phyloP scores from a whole-genome alignment of 495 filamentous ascomycete genomes.

The Neurospora sp. region DNA sequence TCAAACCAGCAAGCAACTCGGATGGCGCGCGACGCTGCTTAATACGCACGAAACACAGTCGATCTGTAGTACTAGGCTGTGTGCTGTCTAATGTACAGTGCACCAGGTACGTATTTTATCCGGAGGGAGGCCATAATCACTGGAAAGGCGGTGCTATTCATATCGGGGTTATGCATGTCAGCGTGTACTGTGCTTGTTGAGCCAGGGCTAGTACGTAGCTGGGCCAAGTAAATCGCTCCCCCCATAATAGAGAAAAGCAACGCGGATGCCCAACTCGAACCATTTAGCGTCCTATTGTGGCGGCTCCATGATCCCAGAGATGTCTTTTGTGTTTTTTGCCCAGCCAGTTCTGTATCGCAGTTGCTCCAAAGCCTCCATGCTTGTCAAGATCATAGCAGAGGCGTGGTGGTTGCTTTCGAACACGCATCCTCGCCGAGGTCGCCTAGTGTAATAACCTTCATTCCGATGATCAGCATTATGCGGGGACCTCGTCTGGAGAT shows the following conservation, averaged over 20 bases:
- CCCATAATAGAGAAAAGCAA: not conserved
- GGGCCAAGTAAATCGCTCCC: not conserved
- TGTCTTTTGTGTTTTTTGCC: not conserved
- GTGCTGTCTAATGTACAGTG: not conserved
- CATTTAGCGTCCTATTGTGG: not conserved
- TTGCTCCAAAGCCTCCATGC: not conserved
- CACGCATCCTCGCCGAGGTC: not conserved
- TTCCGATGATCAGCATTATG: not conserved
- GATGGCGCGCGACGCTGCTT: not conserved
- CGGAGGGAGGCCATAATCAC: not conserved
- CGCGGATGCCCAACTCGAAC: not conserved
- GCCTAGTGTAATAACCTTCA: not conserved
- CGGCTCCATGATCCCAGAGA: not conserved
- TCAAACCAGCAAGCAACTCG: not conserved
- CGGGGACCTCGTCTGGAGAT: not conserved
- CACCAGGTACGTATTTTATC: not conserved
- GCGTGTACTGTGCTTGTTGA: not conserved
- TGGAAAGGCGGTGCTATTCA: not conserved
- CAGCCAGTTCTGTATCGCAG: not conserved
- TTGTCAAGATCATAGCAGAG: not conserved
- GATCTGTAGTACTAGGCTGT: not conserved
- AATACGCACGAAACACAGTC: not conserved
- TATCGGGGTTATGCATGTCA: not conserved
- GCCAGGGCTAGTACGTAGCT: not conserved
- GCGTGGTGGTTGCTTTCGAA: not conserved